A percentile compares a stretch with the other conserved stretches of the same genome.
Evolutionary conservation across 352 stramenopile genomes (phyloP).

Genomic region (Globisporangium cederbergense): DNA sequence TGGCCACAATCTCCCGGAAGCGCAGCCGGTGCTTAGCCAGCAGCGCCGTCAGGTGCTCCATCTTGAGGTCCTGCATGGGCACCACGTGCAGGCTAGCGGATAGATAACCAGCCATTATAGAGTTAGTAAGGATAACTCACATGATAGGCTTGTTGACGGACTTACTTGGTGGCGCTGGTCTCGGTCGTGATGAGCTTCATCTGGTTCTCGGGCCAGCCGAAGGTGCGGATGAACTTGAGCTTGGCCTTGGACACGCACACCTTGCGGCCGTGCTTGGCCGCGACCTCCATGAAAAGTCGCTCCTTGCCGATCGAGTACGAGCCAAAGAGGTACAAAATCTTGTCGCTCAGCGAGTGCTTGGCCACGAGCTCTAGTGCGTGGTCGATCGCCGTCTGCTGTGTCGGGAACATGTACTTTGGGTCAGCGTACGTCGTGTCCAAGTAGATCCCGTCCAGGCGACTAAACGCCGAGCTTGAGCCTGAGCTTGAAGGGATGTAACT

Average conservation of each 20-base stretch:
- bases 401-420: slow-evolving; percentile 92
- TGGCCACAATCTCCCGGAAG: slow-evolving; percentile 88
- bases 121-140: background rate
- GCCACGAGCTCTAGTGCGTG: slow-evolving; percentile 63
- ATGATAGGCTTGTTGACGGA: slow-evolving; percentile 8
- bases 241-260: slow-evolving; percentile 80
- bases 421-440: slow-evolving; percentile 97
- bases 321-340: slow-evolving; percentile 92
- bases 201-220: slow-evolving; percentile 76
- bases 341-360: slow-evolving; percentile 52
- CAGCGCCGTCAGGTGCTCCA: slow-evolving; percentile 82
- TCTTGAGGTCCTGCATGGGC: slow-evolving; percentile 90
- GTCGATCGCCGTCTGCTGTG: slow-evolving; percentile 72
- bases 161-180: slow-evolving; percentile 62
- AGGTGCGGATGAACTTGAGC: slow-evolving; percentile 82
- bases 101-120: slow-evolving; percentile 7
- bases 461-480: slow-evolving; percentile 4
- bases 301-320: slow-evolving; percentile 98
- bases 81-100: slow-evolving; percentile 87
- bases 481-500: slow-evolving; percentile 30
- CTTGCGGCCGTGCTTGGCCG: slow-evolving; percentile 65
- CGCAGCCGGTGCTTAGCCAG: slow-evolving; percentile 63
- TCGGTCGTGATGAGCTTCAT: slow-evolving; percentile 90
- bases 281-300: slow-evolving; percentile 93
- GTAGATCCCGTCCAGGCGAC: slow-evolving; percentile 84